Base-by-base conservation (phyloP, 306 rosid species). In the Quercus wislizeni region DNA sequence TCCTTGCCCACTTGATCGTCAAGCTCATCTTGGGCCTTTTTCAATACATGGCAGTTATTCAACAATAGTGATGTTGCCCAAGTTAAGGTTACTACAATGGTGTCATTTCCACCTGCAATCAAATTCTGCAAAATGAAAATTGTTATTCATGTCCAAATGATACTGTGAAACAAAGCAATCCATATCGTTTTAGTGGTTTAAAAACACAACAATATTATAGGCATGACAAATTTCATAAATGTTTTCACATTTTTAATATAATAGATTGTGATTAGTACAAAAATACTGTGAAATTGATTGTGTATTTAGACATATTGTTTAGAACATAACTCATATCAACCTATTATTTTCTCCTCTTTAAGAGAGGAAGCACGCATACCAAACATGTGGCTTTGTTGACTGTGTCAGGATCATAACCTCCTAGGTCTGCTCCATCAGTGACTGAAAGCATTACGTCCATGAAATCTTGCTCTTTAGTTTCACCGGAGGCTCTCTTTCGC, bases 371-470 rank as follows among this genome's bases (percentile, higher is more conserved):
- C 15, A 23, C 2, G 9, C 70, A 0, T 90, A 87, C 94, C 92
- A 83, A 12, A 58, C 82, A 79, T 0, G 91, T 89, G 10, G 91
- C 84, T 85, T 87, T 91, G 81, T 1, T 78, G 46, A 89, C 64
- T 1, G 85, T 87, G 33, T 88, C 90, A 15, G 68, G 73, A 9
- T 86, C 85, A 13, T 68, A 68, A 31, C 81, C 83, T 1, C 65
- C 84, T 59, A 82, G 28, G 25, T 73, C 79, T 7, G 31, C 74
- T 5, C 64, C 56, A 0, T 78, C 43, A 51, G 74, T 69, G 1
- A 54, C 49, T 0, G 79, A 54, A 33, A 88, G 15, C 81, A 88
- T 59, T 0, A 80, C 82, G 63, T 85, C 85, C 58, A 91, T 85
- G 74, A 89, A 86, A 38, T 91, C 93, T 5, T 64, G 78, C 2